A percentile compares a stretch with the other conserved stretches of the same genome.
phyloP scores from a whole-genome alignment of 352 stramenopile genomes.

The Pythium volutum region DNA sequence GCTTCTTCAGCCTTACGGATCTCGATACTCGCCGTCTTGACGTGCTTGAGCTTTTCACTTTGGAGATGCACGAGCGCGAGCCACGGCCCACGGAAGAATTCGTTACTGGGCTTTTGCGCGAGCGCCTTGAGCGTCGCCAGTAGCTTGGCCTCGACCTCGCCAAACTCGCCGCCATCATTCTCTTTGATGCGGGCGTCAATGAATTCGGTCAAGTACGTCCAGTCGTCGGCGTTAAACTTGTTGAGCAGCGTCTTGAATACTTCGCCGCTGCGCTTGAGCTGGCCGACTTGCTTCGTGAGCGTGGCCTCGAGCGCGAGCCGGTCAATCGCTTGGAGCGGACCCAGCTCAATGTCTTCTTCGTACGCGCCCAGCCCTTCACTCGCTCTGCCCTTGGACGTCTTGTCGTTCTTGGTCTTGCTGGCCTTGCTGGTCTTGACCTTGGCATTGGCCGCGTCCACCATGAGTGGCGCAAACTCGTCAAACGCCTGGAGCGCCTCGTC shows the following conservation, averaged over 20 bases:
- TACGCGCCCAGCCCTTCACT: slow-evolving; percentile 67
- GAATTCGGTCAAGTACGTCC: slow-evolving; percentile 72
- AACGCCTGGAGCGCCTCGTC: slow-evolving; percentile 64
- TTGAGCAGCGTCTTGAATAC: slow-evolving; percentile 63
- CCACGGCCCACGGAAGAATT: slow-evolving; percentile 59
- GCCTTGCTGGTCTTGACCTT: slow-evolving; percentile 8
- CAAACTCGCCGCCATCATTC: slow-evolving; percentile 18
- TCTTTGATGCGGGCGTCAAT: slow-evolving; percentile 51
- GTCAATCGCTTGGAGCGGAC: slow-evolving; percentile 81
- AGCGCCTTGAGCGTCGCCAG: slow-evolving; percentile 43
- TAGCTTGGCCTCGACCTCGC: slow-evolving; percentile 29
- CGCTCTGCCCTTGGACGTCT: slow-evolving; percentile 40
- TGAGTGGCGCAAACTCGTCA: slow-evolving; percentile 55
- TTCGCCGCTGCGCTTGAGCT: slow-evolving; percentile 50
- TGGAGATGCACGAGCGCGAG: slow-evolving; percentile 62
- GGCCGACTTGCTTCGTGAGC: slow-evolving; percentile 45
- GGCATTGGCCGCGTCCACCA: slow-evolving; percentile 22
- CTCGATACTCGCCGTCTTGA: slow-evolving; percentile 18
- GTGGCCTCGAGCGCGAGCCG: slow-evolving; percentile 61
- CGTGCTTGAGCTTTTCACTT: slow-evolving; percentile 40
- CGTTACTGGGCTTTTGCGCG: slow-evolving; percentile 42
- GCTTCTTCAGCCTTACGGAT: slow-evolving; percentile 30
- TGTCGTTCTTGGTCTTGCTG: slow-evolving; percentile 19
- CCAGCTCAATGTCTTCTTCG: slow-evolving; percentile 83
- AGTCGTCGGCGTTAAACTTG: slow-evolving; percentile 78